Base-by-base conservation (phyloP, 1,139 yeast genomes). In the Tardiomyces digboiensis region DNA sequence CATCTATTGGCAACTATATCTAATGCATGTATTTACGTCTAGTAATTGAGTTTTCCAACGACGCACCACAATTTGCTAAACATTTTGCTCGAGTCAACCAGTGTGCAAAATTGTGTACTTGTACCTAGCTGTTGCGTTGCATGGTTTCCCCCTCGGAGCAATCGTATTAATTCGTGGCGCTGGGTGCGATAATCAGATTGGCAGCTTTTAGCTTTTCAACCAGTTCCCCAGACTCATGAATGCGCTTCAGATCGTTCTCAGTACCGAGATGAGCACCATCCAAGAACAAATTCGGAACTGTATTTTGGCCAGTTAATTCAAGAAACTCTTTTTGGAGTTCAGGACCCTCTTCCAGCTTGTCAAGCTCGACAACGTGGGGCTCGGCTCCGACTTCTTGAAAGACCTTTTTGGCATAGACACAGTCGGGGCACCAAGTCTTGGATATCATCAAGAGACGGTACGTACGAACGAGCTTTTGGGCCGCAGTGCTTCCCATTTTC, bases 351-450 rank as follows among this genome's bases (percentile, higher is more conserved):
- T 72, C 71, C 52, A 78, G 59, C 49, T 74, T 72, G 54, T 81
- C 89, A 40, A 82, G 68, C 58, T 82, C 88, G 39, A 82, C 68
- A 42, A 70, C 66, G 19, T 80, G 65, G 51, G 80, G 77, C 45
- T 68, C 65, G 8, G 80, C 78, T 18, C 71, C 68, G 52, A 70
- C 73, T 44, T 74, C 70, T 43, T 71, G 67, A 71, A 78, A 80
- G 19, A 80, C 62, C 20, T 64, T 63, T 48, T 75, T 70, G 10
- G 82, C 75, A 56, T 80, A 82, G 42, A 72, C 76, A 54, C 89
- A 82, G 55, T 82, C 89, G 1, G 86, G 84, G 60, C 89, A 82
- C 88, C 88, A 82, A 19, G 82, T 72, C 52, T 82, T 82, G 38
- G 84, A 75, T 14, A 82, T 60, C 72, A 80, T 75, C 48, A 82